Evolutionary conservation across 2,329 filamentous ascomycete species (phyloP), one percentile per base, ranked within the genome.

Genomic region (Scedosporium aurantiacum): DNA sequence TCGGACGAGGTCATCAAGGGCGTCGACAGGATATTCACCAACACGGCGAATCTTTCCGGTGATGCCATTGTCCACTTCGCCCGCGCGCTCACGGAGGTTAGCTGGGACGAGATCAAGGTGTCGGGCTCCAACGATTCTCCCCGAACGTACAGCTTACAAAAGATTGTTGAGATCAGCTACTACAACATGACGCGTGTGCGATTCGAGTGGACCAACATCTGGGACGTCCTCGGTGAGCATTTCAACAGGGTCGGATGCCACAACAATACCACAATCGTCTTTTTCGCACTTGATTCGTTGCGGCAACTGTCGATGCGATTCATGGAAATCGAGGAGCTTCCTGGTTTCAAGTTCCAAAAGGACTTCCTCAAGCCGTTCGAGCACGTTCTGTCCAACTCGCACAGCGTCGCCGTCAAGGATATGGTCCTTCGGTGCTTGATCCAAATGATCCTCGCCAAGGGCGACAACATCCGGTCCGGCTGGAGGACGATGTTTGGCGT

Each of bases 401-500:
- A 81, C 65, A 91, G 94, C 65, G 86, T 96, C 18, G 86, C 90
- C 0, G 94, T 99, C 68, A 99, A 99, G 74, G 94, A 99, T 68
- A 93, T 99, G 88, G 91, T 96, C 55, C 78, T 99, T 25, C 86
- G 93, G 52, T 99, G 95, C 71, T 78, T 99, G 64, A 95, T 97
- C 62, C 95, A 99, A 74, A 99, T 99, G 95, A 96, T 99, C 57
- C 94, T 99, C 75, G 92, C 93, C 37, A 84, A 90, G 62, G 95
- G 95, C 5, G 89, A 97, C 73, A 97, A 97, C 67, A 99, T 99
- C 69, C 87, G 93, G 60, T 97, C 92, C 45, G 94, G 94, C 4
- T 99, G 94, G 94, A 88, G 94, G 71, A 97, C 95, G 21, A 99
- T 99, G 93, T 97, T 99, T 74, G 94, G 93, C 3, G 93, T 97